Base-by-base conservation (phyloP, 768 basidiomycete genomes). In the Trametopsis cervina region DNA sequence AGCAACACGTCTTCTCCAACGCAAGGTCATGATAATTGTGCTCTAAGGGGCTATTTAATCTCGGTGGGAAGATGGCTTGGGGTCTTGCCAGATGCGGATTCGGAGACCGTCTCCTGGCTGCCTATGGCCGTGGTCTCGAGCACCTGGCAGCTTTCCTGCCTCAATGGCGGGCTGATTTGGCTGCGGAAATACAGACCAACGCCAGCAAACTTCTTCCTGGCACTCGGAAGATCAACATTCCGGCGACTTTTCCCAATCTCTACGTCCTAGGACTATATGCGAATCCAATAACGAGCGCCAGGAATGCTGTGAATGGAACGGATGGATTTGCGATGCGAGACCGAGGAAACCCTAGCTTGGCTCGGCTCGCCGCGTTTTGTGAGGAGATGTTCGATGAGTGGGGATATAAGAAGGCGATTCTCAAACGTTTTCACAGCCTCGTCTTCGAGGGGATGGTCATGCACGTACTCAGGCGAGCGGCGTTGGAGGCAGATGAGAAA, bases 401-500 rank as follows among this genome's bases (percentile, higher is more conserved):
- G 59, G 58, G 57, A 6, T 22, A 49, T 22, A 45, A 46, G 35
- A 50, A 57, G 26, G 26, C 22, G 11, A 57, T 63, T 41, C 29
- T 61, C 4, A 51, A 60, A 17, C 52, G 57, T 7, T 59, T 63
- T 46, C 39, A 50, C 17, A 47, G 51, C 24, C 43, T 62, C n/a
- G 9, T 61, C 38, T 61, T 54, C 52, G 52, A 57, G 15, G 55
- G 55, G 2, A 51, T 53, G 15, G 54, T 60, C 18, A 57, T 61
- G 37, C 47, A 52, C 17, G 49, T 60, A 2, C 41, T 60, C 5
- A 36, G 60, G 54, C 42, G 60, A 46, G 50, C 57, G 51, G 53
- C 61, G 53, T 39, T 67, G 57, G 55, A 63, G 50, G 49, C 59
- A 15, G 63, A 70, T 62, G 48, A 59, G 33, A 61, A 54, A 47